A percentile compares a stretch with the other conserved stretches of the same genome.
Evolutionary conservation across 495 filamentous ascomycete species (phyloP).

Genomic region (Amniculicola lignicola): DNA sequence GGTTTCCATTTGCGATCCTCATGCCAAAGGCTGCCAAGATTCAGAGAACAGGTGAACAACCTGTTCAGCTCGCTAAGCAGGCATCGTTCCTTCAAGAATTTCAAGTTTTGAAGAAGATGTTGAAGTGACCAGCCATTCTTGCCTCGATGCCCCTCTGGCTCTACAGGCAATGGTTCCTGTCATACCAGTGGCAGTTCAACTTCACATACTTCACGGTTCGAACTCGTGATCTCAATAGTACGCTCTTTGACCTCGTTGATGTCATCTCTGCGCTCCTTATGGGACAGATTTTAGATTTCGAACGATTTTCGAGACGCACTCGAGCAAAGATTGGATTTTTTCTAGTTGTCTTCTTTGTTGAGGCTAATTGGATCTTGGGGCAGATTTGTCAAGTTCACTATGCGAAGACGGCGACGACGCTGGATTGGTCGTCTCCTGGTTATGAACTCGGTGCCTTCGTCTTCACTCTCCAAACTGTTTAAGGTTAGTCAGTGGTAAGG

Average conservation of each 20-base stretch:
- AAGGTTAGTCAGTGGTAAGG: no score
- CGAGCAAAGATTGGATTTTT: neutral
- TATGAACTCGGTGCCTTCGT: conserved; percentile 2
- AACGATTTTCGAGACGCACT: neutral
- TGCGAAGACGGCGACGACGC: neutral
- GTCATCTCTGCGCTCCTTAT: neutral
- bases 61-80: neutral
- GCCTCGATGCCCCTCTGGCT: neutral
- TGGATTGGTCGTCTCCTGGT: neutral
- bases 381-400: neutral
- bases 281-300: neutral
- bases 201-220: conserved; percentile 3
- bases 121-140: neutral
- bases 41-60: neutral
- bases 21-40: neutral
- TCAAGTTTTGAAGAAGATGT: neutral
- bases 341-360: neutral
- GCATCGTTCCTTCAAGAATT: neutral
- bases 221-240: neutral
- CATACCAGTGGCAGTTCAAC: conserved; percentile 4
- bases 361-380: neutral
- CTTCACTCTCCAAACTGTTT: neutral
- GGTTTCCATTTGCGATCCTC: neutral
- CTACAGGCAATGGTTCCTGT: conserved; percentile 1
- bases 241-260: neutral